Evolutionary conservation across 202 grass and related monocot species (phyloP).

Genomic region (Miscanthus sacchariflorus): DNA sequence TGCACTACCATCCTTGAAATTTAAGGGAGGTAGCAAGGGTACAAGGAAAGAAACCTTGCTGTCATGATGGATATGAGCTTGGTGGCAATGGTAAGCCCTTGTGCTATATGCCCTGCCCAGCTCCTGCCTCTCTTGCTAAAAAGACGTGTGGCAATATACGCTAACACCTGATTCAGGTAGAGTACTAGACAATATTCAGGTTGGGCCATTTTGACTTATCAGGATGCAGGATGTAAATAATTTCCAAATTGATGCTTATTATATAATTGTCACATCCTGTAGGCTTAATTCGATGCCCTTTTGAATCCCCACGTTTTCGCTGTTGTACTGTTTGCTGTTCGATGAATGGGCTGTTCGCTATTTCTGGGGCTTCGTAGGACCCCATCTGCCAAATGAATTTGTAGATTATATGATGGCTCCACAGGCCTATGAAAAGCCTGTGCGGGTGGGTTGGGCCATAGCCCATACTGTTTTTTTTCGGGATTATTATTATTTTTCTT

Average conservation of each 20-base stretch:
- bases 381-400: background rate
- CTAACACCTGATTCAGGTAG: slow-evolving; percentile 31
- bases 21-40: slow-evolving; percentile 13
- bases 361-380: background rate
- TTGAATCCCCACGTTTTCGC: background rate
- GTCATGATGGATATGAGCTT: slow-evolving; percentile 40
- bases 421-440: background rate
- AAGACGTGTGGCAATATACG: background rate
- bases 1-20: slow-evolving; percentile 53
- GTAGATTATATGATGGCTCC: background rate
- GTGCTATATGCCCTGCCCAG: background rate
- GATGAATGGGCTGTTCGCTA: background rate
- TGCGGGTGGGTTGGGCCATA: background rate
- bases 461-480: background rate
- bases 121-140: background rate
- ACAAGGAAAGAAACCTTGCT: slow-evolving; percentile 51
- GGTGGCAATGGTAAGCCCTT: slow-evolving; percentile 25
- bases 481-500: background rate
- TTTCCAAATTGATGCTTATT: slow-evolving; percentile 31
- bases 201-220: background rate
- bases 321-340: background rate
- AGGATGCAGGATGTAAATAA: slow-evolving; percentile 44
- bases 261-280: slow-evolving; percentile 1
- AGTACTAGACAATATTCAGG: background rate
- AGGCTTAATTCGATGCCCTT: background rate